Evolutionary conservation across 495 filamentous ascomycete genomes (phyloP).

Genomic region (Cercophora scortea): DNA sequence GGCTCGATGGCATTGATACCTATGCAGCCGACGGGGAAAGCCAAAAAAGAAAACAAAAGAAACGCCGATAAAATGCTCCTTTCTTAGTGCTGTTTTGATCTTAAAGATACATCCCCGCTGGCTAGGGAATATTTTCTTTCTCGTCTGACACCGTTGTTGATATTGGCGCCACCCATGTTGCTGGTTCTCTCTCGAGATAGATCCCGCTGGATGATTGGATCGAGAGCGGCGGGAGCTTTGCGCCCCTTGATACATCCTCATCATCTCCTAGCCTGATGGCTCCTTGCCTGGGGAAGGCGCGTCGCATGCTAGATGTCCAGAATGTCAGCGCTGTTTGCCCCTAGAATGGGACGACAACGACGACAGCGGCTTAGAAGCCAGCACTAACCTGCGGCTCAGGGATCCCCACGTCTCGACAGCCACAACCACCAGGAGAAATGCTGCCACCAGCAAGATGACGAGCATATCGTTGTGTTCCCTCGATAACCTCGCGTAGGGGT

Average conservation of each 20-base stretch:
- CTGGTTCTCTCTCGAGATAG: no score
- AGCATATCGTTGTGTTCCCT: constrained; percentile 34
- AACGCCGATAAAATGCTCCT: no score
- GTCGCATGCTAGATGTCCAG: neutral
- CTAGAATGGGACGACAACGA: neutral
- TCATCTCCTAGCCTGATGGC: constrained; percentile 15
- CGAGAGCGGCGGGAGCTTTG: neutral
- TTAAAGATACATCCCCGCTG: no score
- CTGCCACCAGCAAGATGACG: constrained; percentile 24
- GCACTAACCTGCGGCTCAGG: constrained; percentile 24
- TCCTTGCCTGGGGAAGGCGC: constrained; percentile 5
- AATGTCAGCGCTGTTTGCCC: neutral
- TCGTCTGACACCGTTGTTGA: no score
- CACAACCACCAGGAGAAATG: constrained; percentile 26
- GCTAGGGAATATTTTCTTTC: no score
- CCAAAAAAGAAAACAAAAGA: no score
- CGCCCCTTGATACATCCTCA: neutral
- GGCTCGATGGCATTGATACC: no score
- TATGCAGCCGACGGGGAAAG: no score
- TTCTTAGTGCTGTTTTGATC: no score
- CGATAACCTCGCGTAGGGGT: neutral
- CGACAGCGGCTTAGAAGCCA: neutral
- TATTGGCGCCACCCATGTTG: no score
- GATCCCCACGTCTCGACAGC: constrained; percentile 27
- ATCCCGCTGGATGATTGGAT: neutral